phyloP scores from a whole-genome alignment of 176 grass and related monocot genomes.

The Musa schizocarpa region DNA sequence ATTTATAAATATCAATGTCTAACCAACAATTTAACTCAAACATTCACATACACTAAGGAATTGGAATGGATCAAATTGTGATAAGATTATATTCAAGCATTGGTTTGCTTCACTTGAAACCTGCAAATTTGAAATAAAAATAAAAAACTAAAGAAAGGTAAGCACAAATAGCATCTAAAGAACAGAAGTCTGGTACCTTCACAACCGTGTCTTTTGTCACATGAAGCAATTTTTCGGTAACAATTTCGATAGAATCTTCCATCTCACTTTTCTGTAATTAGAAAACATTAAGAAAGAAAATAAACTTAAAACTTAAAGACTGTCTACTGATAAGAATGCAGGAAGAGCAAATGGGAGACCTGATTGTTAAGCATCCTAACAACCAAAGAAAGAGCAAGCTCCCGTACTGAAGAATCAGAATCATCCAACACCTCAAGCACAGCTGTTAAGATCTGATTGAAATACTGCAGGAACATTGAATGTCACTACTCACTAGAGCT shows the following conservation, averaged over 20 bases:
- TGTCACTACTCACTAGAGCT: neutral
- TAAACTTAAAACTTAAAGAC: neutral
- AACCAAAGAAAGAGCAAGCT: conserved; percentile 72
- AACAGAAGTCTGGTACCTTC: conserved; percentile 42
- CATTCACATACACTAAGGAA: conserved; percentile 57
- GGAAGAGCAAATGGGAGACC: conserved; percentile 22
- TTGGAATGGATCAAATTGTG: conserved; percentile 78
- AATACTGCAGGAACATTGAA: conserved; percentile 56
- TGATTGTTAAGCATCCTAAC: conserved; percentile 83
- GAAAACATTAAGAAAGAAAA: neutral
- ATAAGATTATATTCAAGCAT: conserved; percentile 67
- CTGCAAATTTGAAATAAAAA: conserved; percentile 46
- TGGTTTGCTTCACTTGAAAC: conserved; percentile 86
- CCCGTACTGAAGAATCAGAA: conserved; percentile 60
- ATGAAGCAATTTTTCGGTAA: conserved; percentile 89
- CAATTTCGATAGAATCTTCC: conserved; percentile 95
- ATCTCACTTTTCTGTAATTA: conserved; percentile 62
- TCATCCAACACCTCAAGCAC: conserved; percentile 83
- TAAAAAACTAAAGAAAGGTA: neutral
- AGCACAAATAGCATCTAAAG: conserved; percentile 4
- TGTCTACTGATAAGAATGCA: neutral
- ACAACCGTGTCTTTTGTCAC: conserved; percentile 65
- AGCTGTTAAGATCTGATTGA: conserved; percentile 95
- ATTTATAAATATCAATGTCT: neutral
- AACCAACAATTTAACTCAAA: neutral